Base-by-base conservation (phyloP, 805 yeast species). In the Candida jianshihensis region DNA sequence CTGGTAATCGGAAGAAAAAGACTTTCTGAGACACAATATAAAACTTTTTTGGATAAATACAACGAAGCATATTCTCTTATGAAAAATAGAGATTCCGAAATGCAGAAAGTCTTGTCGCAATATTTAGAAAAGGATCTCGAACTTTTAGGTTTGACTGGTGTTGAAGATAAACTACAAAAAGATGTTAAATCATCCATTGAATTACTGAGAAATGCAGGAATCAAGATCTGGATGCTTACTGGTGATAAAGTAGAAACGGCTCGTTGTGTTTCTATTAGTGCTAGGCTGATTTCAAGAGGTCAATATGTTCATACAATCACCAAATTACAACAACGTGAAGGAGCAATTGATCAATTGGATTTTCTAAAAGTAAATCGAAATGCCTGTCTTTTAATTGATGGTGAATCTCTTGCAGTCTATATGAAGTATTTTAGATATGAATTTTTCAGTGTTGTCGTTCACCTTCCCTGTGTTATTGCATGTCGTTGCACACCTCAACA, bases 221-320 rank as follows among this genome's bases (percentile, higher is more conserved):
- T 94, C 38, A 89, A 89, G 51, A 92, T 92, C 35, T 92, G 99
- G 99, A 94, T 92, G 98, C 66, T 92, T 33, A 92, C 99, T 0
- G 99, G 99, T 47, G 99, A 92, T 59, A 92, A 92, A 57, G 97
- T 92, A 6, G 99, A 92, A 62, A 92, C 99, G 0, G 98, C 98
- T 1, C 77, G 88, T 41, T 92, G 98, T 70, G 97, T 92, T 27
- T 88, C 97, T 16, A 84, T 94, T n/a, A 85, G 96, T 57, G 92
- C 97, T 22, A 81, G 89, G 52, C 72, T 92, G 35, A 90, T 92
- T 20, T 72, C 95, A 2, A 74, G 97, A 46, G 98, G 98, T 4
- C 98, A 92, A 60, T 82, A 81, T 48, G 88, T 92, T 18, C 96
- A 89, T 54, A 79, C 88, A 2, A 72, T 92, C 24, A 83, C 95